Base-by-base conservation (phyloP, 2,329 filamentous ascomycete species). In the Fusarium multiceps region DNA sequence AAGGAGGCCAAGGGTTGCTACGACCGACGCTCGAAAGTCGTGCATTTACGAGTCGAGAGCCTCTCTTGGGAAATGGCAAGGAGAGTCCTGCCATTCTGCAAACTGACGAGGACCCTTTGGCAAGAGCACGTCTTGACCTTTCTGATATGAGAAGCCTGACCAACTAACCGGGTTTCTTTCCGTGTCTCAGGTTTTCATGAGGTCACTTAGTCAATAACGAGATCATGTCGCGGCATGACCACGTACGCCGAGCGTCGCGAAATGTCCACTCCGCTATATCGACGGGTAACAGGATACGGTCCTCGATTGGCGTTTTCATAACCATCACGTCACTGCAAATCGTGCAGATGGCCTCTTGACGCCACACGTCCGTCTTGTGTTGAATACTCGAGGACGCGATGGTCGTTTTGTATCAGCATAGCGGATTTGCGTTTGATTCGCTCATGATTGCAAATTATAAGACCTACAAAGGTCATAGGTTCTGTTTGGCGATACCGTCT, bases 11-110 rank as follows among this genome's bases (percentile, higher is more conserved):
- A 30, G 78, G 76, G 13, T 71, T 82, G 32, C 63, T 81, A 27
- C 77, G 83, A 75, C 78, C 81, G 77, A 72, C 82, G 27, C 69
- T 83, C 21, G 82, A 92, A 72, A 82, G 85, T 51, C 86, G 92
- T 64, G 87, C 92, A 18, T 88, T 90, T 73, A 94, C 92, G n/a
- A 90, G 89, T 59, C 86, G 87, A 46, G 91, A 90, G 50, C 84
- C 87, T 13, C 80, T 89, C 59, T 83, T 80, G 49, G 84, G 85
- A 20, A 74, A 75, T 49, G 88, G 84, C 67, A 79, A 86, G 58
- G 89, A 89, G 55, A 93, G 89, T 78, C 90, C 91, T 27, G 83
- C 86, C 30, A 81, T 91, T 55, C 81, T 90, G 54, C 41, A 72
- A 61, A 85, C 85, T 61, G 73, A 77, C 20, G 67, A 77, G 25